Evolutionary conservation across 768 basidiomycete genomes (phyloP).

Genomic region (Sistotremastrum niveocremeum): DNA sequence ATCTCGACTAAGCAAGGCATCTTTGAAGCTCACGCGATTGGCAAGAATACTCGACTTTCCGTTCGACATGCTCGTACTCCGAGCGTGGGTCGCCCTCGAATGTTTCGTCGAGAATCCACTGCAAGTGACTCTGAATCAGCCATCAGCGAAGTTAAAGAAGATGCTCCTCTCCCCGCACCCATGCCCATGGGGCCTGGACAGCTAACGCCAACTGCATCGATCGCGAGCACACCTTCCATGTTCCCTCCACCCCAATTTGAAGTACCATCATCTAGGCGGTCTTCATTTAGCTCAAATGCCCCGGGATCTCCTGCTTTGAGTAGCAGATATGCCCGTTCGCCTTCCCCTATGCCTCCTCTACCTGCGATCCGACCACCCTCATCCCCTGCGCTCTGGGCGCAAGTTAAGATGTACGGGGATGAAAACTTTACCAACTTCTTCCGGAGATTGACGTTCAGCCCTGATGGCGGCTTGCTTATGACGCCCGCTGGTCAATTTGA

Average conservation of each 20-base stretch:
- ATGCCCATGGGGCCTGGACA: conserved; percentile 25
- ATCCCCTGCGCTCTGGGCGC: conserved; percentile 40
- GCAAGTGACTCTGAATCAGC: conserved; percentile 64
- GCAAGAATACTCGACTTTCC: conserved; percentile 71
- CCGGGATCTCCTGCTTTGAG: conserved; percentile 47
- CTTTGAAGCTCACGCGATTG: conserved; percentile 83
- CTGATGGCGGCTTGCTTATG: conserved; percentile 84
- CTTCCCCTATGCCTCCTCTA: conserved; percentile 83
- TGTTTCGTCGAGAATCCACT: conserved; percentile 58
- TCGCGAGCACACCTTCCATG: conserved; percentile 23
- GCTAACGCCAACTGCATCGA: conserved; percentile 8
- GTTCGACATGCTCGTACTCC: conserved; percentile 61
- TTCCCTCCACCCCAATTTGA: conserved; percentile 59
- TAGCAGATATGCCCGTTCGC: conserved; percentile 62
- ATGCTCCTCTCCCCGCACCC: conserved; percentile 18
- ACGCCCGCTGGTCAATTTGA: conserved; percentile 98
- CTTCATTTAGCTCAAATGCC: conserved; percentile 69
- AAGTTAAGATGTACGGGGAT: conserved; percentile 83
- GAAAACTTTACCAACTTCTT: conserved; percentile 95
- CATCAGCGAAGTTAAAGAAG: conserved; percentile 38
- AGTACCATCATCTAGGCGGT: conserved; percentile 44
- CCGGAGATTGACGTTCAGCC: conserved; percentile 83
- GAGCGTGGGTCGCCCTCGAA: conserved; percentile 43
- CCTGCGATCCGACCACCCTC: conserved; percentile 77
- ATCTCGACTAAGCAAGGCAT: conserved; percentile 67